Evolutionary conservation across 2,329 filamentous ascomycete genomes (phyloP).

Genomic region (Allantophomopsis lycopodina): DNA sequence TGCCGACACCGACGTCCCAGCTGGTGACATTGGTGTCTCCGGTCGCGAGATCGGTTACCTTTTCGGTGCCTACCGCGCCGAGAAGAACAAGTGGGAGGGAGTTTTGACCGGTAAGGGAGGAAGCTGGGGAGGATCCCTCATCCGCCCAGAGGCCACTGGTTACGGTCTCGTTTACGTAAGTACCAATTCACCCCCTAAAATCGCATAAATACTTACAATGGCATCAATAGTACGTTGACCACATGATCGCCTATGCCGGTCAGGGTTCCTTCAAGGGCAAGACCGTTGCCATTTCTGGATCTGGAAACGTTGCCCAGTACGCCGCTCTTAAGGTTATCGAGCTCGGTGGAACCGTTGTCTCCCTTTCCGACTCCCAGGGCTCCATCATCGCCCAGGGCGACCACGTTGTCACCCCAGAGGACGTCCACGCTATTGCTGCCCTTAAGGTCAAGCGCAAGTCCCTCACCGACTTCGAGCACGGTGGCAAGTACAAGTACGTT

Average conservation of each 20-base stretch:
- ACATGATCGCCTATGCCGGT: constrained; percentile 90
- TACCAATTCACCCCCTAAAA: constrained; percentile 4
- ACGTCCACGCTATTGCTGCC: constrained; percentile 64
- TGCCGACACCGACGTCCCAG: constrained; percentile 88
- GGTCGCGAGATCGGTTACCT: constrained; percentile 88
- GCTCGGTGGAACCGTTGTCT: constrained; percentile 84
- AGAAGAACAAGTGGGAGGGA: constrained; percentile 87
- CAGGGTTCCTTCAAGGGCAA: constrained; percentile 81
- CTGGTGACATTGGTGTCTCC: constrained; percentile 90
- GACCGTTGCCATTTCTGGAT: constrained; percentile 89
- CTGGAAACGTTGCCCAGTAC: constrained; percentile 96
- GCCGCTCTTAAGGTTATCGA: constrained; percentile 93
- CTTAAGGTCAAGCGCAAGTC: constrained; percentile 82
- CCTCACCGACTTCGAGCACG: constrained; percentile 56
- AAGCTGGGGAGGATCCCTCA: constrained; percentile 84
- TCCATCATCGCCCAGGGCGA: constrained; percentile 61
- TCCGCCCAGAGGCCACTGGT: constrained; percentile 92
- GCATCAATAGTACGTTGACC: constrained; percentile 56
- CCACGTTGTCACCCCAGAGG: constrained; percentile 61
- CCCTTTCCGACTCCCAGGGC: constrained; percentile 87
- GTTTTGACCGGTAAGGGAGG: constrained; percentile 92
- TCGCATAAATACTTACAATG: too few relatives aligned
- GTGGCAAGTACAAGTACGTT: constrained; percentile 69
- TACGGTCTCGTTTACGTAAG: constrained; percentile 83
- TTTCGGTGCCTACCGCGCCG: constrained; percentile 85